These are phyloP conservation scores for Akanthomyces uredinophilus DNA, from an alignment of 2,329 filamentous ascomycete species.

Conservation along the genomic window DNA sequence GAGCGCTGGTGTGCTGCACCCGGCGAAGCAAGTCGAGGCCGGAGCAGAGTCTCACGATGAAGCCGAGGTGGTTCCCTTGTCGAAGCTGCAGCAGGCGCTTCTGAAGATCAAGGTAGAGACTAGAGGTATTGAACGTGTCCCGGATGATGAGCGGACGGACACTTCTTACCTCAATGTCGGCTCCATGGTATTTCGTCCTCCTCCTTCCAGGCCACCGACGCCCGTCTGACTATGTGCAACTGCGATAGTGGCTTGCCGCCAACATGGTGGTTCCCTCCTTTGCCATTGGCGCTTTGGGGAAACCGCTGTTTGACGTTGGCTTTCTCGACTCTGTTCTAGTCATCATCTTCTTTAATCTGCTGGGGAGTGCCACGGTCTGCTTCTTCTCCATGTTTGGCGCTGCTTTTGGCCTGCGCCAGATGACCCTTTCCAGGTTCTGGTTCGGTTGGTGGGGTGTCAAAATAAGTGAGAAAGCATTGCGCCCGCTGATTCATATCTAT, in stretches of 20 bases:
- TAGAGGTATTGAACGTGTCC: constrained; percentile 70
- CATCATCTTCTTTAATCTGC: constrained; percentile 67
- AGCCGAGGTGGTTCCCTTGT: background rate
- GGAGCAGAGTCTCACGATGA: constrained; percentile 1
- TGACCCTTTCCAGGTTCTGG: constrained; percentile 68
- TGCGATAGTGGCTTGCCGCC: constrained; percentile 59
- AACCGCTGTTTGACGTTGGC: constrained; percentile 59
- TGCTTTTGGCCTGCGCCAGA: constrained; percentile 66
- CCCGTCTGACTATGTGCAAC: constrained; percentile 4
- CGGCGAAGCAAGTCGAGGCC: background rate
- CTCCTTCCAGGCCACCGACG: background rate
- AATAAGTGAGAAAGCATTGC: constrained; percentile 46
- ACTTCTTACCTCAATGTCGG: constrained; percentile 61
- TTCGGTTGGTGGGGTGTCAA: constrained; percentile 68
- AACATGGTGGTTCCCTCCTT: constrained; percentile 76
- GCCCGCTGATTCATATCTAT: constrained; percentile 14
- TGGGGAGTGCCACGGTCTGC: constrained; percentile 63
- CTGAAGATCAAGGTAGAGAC: constrained; percentile 65
- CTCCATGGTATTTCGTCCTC: constrained; percentile 56
- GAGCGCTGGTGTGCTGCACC: background rate
- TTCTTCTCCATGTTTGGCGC: constrained; percentile 74
- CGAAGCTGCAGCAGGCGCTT: constrained; percentile 52
- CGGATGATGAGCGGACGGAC: constrained; percentile 62
- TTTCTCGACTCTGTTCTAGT: constrained; percentile 66
- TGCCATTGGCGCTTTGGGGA: constrained; percentile 63